phyloP scores from a whole-genome alignment of 345 rosid genomes.

The Iberis pinnata region DNA sequence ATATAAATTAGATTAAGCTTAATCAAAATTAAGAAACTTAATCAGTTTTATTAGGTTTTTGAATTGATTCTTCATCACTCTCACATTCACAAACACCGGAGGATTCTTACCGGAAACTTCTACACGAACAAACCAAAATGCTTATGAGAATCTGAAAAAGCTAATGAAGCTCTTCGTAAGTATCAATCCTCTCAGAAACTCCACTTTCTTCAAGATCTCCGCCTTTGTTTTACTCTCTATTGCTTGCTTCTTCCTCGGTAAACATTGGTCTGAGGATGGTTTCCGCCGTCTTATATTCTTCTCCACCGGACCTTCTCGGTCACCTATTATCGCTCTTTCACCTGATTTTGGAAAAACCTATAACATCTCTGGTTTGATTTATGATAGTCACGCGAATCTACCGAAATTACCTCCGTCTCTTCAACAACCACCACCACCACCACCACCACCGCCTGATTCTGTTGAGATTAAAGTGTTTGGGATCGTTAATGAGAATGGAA shows the following conservation, averaged over 20 bases:
- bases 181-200: conserved; percentile 37
- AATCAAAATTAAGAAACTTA: too few species aligned
- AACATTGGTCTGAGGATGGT: conserved; percentile 65
- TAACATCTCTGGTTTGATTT: conserved; percentile 42
- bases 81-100: too few species aligned
- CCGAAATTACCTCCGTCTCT: conserved; percentile 12
- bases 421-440: too few species aligned
- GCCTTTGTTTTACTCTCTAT: conserved; percentile 48
- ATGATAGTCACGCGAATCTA: conserved; percentile 8
- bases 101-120: too few species aligned
- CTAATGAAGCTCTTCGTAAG: conserved; percentile 40
- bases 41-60: too few species aligned
- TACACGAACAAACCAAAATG: background rate
- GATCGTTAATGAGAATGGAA: conserved; percentile 69
- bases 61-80: too few species aligned
- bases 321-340: conserved; percentile 43
- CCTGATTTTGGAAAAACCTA: conserved; percentile 45
- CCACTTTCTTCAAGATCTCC: conserved; percentile 37
- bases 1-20: too few species aligned
- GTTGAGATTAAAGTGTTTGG: conserved; percentile 49
- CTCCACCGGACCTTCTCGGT: conserved; percentile 35
- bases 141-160: background rate
- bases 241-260: conserved; percentile 77
- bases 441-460: conserved; percentile 38
- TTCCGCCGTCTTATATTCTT: conserved; percentile 69